Evolutionary conservation across 306 rosid genomes (phyloP).

Genomic region (Rosa lucieae): DNA sequence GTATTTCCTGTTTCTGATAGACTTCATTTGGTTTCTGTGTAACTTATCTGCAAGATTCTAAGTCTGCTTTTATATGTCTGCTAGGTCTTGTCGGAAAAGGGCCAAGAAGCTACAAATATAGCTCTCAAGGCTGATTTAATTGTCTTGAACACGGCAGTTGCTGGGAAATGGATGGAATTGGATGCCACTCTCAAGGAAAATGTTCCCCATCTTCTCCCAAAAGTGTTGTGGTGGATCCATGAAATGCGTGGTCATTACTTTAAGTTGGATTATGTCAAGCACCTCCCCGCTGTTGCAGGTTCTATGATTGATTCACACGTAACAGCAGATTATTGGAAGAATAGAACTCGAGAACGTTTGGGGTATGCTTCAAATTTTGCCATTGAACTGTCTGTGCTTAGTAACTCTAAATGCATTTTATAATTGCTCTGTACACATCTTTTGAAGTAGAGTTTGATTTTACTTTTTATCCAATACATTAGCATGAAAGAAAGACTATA

Average conservation of each 20-base stretch:
- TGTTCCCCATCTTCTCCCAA: conserved; percentile 72
- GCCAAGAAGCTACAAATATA: conserved; percentile 61
- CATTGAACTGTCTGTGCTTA: not conserved
- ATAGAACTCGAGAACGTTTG: conserved; percentile 78
- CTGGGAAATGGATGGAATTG: conserved; percentile 83
- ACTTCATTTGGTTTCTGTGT: not conserved
- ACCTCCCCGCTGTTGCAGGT: conserved; percentile 94
- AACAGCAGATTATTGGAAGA: conserved; percentile 90
- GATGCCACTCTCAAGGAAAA: conserved; percentile 80
- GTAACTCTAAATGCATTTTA: not conserved
- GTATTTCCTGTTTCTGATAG: not conserved
- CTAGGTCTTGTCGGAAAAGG: conserved; percentile 76
- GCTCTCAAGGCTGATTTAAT: conserved; percentile 88
- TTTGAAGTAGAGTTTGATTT: not conserved
- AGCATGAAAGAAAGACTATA: not conserved
- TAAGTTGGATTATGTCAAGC: conserved; percentile 94
- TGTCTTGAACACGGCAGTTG: conserved; percentile 90
- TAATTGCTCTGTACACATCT: not conserved
- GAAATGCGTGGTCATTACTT: conserved; percentile 98
- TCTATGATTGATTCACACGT: conserved; percentile 95
- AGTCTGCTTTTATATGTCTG: not conserved
- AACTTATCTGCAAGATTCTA: not conserved
- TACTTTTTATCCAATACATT: not conserved
- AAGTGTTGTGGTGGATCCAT: conserved; percentile 99
- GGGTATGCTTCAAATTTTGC: conserved; percentile 43